A percentile compares a stretch with the other conserved stretches of the same genome.
Evolutionary conservation across 345 rosid species (phyloP).

Genomic region (Nasturtium officinale): DNA sequence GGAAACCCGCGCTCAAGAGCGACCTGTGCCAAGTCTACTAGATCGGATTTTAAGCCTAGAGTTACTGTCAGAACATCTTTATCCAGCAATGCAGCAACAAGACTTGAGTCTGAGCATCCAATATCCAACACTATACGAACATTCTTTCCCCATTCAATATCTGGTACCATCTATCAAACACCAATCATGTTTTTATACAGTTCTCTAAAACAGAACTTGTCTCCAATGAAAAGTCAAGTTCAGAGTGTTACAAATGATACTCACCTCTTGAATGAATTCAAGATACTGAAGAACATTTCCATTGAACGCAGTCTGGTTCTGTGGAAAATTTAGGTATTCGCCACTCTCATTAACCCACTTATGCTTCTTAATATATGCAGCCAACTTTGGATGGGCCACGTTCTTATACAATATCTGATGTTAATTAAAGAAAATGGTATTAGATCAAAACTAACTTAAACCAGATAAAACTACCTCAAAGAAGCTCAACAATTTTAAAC

Average conservation of each 20-base stretch:
- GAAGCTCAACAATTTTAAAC: slow-evolving; percentile 42
- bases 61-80: slow-evolving; percentile 74
- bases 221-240: background rate
- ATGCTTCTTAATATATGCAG: slow-evolving; percentile 70
- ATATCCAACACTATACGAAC: slow-evolving; percentile 82
- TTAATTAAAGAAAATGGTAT: slow-evolving; percentile 32
- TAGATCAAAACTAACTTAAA: slow-evolving; percentile 29
- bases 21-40: slow-evolving; percentile 89
- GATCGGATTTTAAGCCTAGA: slow-evolving; percentile 81
- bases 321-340: slow-evolving; percentile 73
- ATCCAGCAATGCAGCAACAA: slow-evolving; percentile 75
- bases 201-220: slow-evolving; percentile 24
- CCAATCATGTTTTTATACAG: slow-evolving; percentile 44
- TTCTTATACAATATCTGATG: slow-evolving; percentile 74
- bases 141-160: slow-evolving; percentile 99
- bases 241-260: slow-evolving; percentile 27
- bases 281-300: slow-evolving; percentile 88
- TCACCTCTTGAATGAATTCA: slow-evolving; percentile 92
- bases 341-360: slow-evolving; percentile 71
- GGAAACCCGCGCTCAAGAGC: slow-evolving; percentile 94
- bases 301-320: slow-evolving; percentile 68
- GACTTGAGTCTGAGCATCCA: slow-evolving; percentile 75
- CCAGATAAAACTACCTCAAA: slow-evolving; percentile 6
- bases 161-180: slow-evolving; percentile 91
- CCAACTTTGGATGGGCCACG: slow-evolving; percentile 92